Percentiles rank a stretch among this genome's conserved stretches.
These are phyloP conservation scores for Fusarium sp. DNA, from an alignment of 2,329 filamentous ascomycete species.

Conservation along the genomic window DNA sequence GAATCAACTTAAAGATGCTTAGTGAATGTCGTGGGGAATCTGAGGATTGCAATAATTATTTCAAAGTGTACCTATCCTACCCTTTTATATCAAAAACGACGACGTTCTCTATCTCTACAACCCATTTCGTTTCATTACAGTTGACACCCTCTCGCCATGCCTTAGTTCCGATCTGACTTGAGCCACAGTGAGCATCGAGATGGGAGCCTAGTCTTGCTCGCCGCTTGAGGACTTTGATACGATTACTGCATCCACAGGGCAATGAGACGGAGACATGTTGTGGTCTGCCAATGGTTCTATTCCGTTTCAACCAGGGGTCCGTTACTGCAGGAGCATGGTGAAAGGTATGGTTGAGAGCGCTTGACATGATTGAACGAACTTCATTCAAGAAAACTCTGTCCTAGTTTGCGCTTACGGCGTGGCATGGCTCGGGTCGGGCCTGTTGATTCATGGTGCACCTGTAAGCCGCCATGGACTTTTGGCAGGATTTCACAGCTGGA, in stretches of 20 bases:
- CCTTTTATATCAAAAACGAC: background rate
- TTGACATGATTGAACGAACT: background rate
- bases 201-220: background rate
- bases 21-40: background rate
- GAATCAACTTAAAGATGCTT: background rate
- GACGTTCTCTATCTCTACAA: background rate
- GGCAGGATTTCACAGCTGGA: slow-evolving; percentile 1
- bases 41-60: background rate
- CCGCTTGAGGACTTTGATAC: background rate
- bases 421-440: background rate
- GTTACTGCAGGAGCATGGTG: background rate
- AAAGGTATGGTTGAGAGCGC: background rate
- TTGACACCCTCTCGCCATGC: background rate
- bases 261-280: background rate
- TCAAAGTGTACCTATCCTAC: background rate
- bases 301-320: background rate
- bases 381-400: background rate
- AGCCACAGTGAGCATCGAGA: background rate
- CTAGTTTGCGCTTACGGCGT: background rate
- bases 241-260: background rate
- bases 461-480: slow-evolving; percentile 10
- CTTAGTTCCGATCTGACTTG: background rate
- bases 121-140: background rate
- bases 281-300: background rate
- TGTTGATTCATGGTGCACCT: background rate